These are phyloP conservation scores for Pholiota microspora DNA, from an alignment of 768 basidiomycete species.

Conservation along the genomic window DNA sequence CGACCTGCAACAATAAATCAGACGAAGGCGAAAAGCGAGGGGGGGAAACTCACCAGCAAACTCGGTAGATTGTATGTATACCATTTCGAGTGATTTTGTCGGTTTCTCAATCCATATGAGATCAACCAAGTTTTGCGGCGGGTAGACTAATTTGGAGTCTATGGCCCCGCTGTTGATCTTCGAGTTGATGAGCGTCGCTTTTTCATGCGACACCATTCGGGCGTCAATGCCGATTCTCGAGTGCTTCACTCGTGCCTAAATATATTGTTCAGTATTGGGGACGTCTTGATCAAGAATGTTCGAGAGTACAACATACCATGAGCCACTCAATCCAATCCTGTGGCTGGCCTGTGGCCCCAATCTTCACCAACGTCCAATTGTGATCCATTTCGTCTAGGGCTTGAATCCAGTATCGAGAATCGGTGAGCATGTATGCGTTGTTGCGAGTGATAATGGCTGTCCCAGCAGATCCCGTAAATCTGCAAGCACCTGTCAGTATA, in stretches of 20 bases:
- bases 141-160: constrained; percentile 71
- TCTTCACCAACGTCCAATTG: constrained; percentile 70
- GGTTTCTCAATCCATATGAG: constrained; percentile 81
- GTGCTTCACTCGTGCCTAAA: constrained; percentile 36
- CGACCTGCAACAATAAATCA: constrained; percentile 34
- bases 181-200: constrained; percentile 56
- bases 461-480: constrained; percentile 51
- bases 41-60: constrained; percentile 50
- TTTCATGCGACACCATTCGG: constrained; percentile 75
- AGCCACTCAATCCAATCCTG: constrained; percentile 84
- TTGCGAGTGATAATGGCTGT: constrained; percentile 66
- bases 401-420: constrained; percentile 84
- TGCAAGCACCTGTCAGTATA: constrained; percentile 10
- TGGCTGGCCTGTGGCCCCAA: constrained; percentile 50
- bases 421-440: constrained; percentile 72
- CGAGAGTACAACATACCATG: constrained; percentile 38
- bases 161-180: constrained; percentile 45
- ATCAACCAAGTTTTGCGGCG: constrained; percentile 83
- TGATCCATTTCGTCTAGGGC: constrained; percentile 65
- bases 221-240: constrained; percentile 80
- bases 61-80: constrained; percentile 69
- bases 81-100: constrained; percentile 55
- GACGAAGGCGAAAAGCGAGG: background rate
- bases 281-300: background rate
- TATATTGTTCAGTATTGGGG: background rate